Base-by-base conservation (phyloP, 768 basidiomycete genomes). In the Pleurotus platypus region DNA sequence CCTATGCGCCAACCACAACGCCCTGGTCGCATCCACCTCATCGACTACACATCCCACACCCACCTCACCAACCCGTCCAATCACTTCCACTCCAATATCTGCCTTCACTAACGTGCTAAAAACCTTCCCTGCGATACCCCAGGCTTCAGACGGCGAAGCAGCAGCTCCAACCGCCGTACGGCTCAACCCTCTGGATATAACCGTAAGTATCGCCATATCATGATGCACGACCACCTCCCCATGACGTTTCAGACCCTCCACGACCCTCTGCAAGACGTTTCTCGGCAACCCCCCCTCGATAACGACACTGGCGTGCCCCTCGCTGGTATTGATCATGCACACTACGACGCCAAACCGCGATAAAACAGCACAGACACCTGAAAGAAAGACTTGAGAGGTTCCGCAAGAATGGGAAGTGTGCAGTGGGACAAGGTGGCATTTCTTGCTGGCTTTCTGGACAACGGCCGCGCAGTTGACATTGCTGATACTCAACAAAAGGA, bases 201-300 rank as follows among this genome's bases (percentile, higher is more conserved):
- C 42, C 9, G 51, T 54, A 42, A 54, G 51, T 11, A 54, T 54
- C 15, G 51, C 20, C 51, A 54, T 54, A 26, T 54, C 51, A 40
- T 54, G 51, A n/a, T 54, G 42, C 8, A 54, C 51, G 2, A 39
- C 38, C 8, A 54, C 51, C 51, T 54, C 38, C 13, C 51, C 51
- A 11, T 54, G 51, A 26, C 15, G 22, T 20, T 37, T 22, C 22
- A 54, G 16, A 18, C 51, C 26, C 4, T 30, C 51, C 13, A 54
- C 38, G 9, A 54, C 38, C 18, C 39, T n/a, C 13, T 54, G 39
- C 20, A 54, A 24, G 11, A 54, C 15, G 26, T 54, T 54, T 8
- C 27, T 20, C 18, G 51, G 51, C 22, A 54, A 42, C 9, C 51
- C 51, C 5, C 18, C 51, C 24, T 54, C 51, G 38, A 54, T 42